Conservation (phyloP, 2,329 filamentous ascomycete genomes). For the Cercospora canescens region DNA sequence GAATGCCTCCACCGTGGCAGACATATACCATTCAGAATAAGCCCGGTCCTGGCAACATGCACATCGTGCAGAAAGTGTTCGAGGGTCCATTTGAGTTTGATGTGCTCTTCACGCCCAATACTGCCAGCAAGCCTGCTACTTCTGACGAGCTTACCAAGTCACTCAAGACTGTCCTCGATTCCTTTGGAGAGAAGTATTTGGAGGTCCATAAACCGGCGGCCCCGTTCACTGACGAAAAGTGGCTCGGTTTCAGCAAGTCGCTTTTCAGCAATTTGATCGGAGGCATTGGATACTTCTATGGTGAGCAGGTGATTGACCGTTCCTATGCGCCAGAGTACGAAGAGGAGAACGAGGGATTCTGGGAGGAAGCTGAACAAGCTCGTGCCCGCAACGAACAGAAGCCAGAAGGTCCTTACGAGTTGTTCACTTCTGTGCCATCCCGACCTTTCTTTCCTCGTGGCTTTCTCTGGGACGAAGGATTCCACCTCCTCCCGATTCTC, state of each 20-base stretch:
- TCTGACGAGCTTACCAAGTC: constrained; percentile 67
- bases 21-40: constrained; percentile 75
- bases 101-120: constrained; percentile 81
- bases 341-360: constrained; percentile 92
- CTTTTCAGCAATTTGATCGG: constrained; percentile 94
- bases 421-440: constrained; percentile 90
- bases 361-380: constrained; percentile 85
- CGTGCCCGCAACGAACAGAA: constrained; percentile 67
- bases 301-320: constrained; percentile 82
- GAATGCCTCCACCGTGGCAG: constrained; percentile 79
- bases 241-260: constrained; percentile 77
- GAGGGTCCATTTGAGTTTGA: constrained; percentile 90
- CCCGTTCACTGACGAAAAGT: constrained; percentile 73
- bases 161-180: constrained; percentile 64
- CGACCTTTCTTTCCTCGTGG: constrained; percentile 94
- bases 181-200: constrained; percentile 74
- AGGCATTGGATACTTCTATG: constrained; percentile 93
- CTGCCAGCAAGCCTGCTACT: constrained; percentile 39
- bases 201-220: constrained; percentile 70
- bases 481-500: constrained; percentile 85
- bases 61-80: constrained; percentile 89
- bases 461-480: constrained; percentile 98
- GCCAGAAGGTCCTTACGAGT: constrained; percentile 78
- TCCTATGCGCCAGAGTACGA: constrained; percentile 92
- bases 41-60: constrained; percentile 73